Base-by-base conservation (phyloP, 2,329 filamentous ascomycete genomes). In the Diplodia mutila region DNA sequence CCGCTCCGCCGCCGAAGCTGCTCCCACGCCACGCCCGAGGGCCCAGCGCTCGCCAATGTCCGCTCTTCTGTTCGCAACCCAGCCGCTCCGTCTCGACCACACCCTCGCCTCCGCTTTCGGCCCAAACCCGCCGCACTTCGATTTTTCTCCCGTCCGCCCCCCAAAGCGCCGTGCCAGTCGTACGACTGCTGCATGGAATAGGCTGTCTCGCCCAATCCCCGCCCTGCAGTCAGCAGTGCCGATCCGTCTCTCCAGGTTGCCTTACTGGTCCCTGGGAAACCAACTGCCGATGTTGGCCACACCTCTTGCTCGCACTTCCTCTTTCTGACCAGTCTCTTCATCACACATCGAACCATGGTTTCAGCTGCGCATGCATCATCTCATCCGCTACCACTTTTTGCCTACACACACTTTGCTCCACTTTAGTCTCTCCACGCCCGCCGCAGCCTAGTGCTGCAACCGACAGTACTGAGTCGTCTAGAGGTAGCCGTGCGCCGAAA, bases 401-500 rank as follows among this genome's bases (percentile, higher is more conserved):
- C 25, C 29, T 61, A n/a, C 59, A 48, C 25, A 21, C 32, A 14
- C n/a, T 2, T 1, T 3, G 55, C 55, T 63, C 59, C 59, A 63
- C 59, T 63, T 51, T 51, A 63, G 59, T 63, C 59, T 63, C 59
- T 63, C 59, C 59, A 63, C 59, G 59, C 23, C 55, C 25, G 27
- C 39, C 53, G 7, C 52, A 27, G 18, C 29, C 52, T 37, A 54
- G 25, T 27, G 51, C 29, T 27, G 51, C 34, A 53, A 4, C 25
- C 6, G 16, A 37, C 6, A 11, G 29, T 18, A 37, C 52, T 55
- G 8, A 55, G 53, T 55, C 21, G 48, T 49, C 48, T 63, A 59
- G 34, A 68, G 52, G 32, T 91, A 91, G 1, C 84, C 85, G 77
- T 90, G 85, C 27, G 82, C 82, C 70, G 80, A 82, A 72, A 98